Evolutionary conservation across 495 filamentous ascomycete genomes (phyloP).

Genomic region (Penicillium cosmopolitanum): DNA sequence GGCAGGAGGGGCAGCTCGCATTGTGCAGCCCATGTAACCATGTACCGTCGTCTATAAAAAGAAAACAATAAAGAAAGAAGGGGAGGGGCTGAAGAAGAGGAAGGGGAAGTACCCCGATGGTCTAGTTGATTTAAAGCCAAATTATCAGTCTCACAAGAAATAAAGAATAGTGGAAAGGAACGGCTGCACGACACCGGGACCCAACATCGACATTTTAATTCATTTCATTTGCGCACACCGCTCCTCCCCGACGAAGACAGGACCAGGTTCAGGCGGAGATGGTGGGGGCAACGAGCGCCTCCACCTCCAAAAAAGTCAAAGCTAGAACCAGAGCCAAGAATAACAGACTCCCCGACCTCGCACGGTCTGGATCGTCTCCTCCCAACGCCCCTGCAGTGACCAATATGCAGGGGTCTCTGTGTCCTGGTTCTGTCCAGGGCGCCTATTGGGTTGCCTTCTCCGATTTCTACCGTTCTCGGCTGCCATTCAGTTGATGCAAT

Average conservation of each 20-base stretch:
- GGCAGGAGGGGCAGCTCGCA: conserved; percentile 5
- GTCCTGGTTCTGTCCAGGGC: too few relatives aligned
- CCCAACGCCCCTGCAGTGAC: conserved; percentile 16
- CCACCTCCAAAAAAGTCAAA: neutral
- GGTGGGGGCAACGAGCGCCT: conserved; percentile 9
- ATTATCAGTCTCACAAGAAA: neutral
- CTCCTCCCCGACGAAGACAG: conserved; percentile 15
- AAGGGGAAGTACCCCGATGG: too few relatives aligned
- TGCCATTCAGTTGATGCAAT: neutral
- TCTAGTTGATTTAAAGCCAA: neutral
- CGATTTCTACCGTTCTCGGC: neutral
- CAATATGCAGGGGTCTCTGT: conserved; percentile 15
- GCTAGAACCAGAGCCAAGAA: neutral
- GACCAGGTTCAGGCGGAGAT: conserved; percentile 8
- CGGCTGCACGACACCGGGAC: neutral
- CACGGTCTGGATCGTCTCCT: conserved; percentile 15
- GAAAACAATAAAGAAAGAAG: conserved; percentile 7
- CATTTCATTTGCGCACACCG: conserved; percentile 16
- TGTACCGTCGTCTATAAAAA: conserved; percentile 10
- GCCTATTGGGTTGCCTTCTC: neutral
- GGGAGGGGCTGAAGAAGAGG: neutral
- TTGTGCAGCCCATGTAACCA: neutral
- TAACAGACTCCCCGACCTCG: neutral
- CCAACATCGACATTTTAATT: conserved; percentile 11
- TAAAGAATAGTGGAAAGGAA: neutral